phyloP scores from a whole-genome alignment of 352 stramenopile genomes.

The Phytophthora cajani region DNA sequence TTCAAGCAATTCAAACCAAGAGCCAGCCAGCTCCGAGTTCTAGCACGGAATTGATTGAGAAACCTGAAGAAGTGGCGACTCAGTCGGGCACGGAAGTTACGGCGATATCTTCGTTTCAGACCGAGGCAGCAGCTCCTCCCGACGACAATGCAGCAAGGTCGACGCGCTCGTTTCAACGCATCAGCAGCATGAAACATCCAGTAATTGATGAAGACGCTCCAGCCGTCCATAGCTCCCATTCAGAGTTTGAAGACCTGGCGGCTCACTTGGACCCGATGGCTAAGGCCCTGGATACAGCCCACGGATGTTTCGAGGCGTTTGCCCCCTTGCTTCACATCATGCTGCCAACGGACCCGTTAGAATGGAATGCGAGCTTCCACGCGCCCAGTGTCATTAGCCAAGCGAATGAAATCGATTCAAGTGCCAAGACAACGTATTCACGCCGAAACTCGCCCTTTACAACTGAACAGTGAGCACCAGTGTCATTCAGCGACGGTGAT shows the following conservation, averaged over 20 bases:
- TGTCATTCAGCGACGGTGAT: not conserved
- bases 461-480: not conserved
- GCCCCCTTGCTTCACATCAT: constrained; percentile 43
- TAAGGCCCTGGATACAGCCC: constrained; percentile 30
- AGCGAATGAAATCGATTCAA: not conserved
- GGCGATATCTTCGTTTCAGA: not conserved
- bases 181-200: not conserved
- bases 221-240: not conserved
- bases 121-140: not conserved
- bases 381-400: not conserved
- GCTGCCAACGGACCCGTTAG: constrained; percentile 35
- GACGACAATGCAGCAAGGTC: not conserved
- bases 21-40: not conserved
- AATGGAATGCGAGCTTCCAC: constrained; percentile 33
- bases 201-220: not conserved
- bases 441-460: not conserved
- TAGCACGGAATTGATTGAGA: not conserved
- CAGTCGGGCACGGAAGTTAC: not conserved
- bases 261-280: constrained; percentile 27
- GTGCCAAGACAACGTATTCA: not conserved
- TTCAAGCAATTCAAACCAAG: constrained; percentile 6
- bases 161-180: not conserved
- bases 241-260: constrained; percentile 6
- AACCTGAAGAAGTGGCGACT: not conserved
- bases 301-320: constrained; percentile 51